A percentile compares a stretch with the other conserved stretches of the same genome.
Conservation (phyloP, 108 stramenopile genomes). For the Fragilariopsis cylindrus region DNA sequence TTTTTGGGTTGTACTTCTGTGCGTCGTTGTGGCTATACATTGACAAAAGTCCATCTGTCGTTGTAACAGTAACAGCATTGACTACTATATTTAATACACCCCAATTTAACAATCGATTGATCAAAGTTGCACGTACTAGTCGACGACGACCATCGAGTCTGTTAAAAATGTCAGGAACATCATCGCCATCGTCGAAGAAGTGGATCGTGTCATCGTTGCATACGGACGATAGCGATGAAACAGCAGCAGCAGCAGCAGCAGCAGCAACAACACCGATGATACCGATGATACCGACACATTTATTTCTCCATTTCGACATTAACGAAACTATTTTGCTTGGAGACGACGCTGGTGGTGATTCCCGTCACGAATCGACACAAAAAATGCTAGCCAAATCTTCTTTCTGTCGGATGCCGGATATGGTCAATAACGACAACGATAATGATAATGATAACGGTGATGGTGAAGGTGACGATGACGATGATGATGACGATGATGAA, state of each 20-base stretch:
- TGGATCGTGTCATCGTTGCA: conserved; percentile 22
- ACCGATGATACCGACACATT: conserved; percentile 21
- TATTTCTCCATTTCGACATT: conserved; percentile 75
- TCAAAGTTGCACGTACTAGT: neutral
- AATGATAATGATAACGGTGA: conserved; percentile 1
- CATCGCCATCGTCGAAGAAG: neutral
- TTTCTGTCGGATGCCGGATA: conserved; percentile 58
- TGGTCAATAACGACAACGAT: neutral
- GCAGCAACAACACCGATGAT: neutral
- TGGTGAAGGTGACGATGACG: no score
- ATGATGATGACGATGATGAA: no score
- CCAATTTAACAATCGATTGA: neutral
- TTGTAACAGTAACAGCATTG: neutral
- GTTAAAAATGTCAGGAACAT: neutral
- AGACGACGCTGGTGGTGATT: conserved; percentile 84
- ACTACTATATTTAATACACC: neutral
- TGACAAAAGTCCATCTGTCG: no score
- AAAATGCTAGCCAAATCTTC: conserved; percentile 85
- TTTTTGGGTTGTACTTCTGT: no score
- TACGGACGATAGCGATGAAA: neutral
- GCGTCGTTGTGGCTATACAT: no score
- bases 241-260: neutral
- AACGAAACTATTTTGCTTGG: conserved; percentile 87
- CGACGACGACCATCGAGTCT: neutral
- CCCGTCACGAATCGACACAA: conserved; percentile 66